A percentile compares a stretch with the other conserved stretches of the same genome.
Evolutionary conservation across 1,284 basidiomycete genomes (phyloP).

Genomic region (Cutaneotrichosporon daszewskae): DNA sequence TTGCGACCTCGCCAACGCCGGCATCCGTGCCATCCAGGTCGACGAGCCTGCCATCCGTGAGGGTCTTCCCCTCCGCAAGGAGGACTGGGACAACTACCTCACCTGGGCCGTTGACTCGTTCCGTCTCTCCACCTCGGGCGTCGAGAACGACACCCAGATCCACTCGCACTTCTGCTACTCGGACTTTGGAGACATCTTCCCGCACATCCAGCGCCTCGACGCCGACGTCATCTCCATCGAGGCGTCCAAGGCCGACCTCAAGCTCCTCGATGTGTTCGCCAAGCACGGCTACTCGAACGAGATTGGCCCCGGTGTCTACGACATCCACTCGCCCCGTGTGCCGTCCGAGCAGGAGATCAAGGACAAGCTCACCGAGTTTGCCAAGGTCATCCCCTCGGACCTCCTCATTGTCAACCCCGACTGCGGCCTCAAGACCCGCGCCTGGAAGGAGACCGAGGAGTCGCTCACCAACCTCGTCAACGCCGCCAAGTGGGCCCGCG

Average conservation of each 20-base stretch:
- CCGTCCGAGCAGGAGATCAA: constrained; percentile 90
- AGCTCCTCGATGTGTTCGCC: constrained; percentile 93
- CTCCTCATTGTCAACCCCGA: constrained; percentile 89
- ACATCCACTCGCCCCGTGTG: constrained; percentile 99
- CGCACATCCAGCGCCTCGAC: constrained; percentile 93
- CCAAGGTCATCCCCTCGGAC: constrained; percentile 67
- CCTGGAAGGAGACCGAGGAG: constrained; percentile 89
- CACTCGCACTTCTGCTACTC: constrained; percentile 83
- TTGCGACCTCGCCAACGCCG: constrained; percentile 92
- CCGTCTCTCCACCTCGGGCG: constrained; percentile 90
- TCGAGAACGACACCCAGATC: constrained; percentile 84
- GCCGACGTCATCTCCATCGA: constrained; percentile 99
- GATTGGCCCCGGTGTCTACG: constrained; percentile 98
- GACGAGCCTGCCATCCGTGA: constrained; percentile 99
- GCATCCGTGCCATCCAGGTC: constrained; percentile 97
- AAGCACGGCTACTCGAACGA: constrained; percentile 93
- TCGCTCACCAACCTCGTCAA: constrained; percentile 81
- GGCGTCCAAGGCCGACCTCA: constrained; percentile 96
- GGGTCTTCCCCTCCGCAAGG: constrained; percentile 88
- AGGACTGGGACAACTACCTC: constrained; percentile 92
- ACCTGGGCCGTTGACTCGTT: constrained; percentile 97
- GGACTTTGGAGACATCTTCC: constrained; percentile 94
- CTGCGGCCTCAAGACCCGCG: constrained; percentile 76
- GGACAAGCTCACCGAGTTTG: constrained; percentile 82
- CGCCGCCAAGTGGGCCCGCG: constrained; percentile 82